Conservation (phyloP, 352 stramenopile genomes). For the Globisporangium sylvaticum region DNA sequence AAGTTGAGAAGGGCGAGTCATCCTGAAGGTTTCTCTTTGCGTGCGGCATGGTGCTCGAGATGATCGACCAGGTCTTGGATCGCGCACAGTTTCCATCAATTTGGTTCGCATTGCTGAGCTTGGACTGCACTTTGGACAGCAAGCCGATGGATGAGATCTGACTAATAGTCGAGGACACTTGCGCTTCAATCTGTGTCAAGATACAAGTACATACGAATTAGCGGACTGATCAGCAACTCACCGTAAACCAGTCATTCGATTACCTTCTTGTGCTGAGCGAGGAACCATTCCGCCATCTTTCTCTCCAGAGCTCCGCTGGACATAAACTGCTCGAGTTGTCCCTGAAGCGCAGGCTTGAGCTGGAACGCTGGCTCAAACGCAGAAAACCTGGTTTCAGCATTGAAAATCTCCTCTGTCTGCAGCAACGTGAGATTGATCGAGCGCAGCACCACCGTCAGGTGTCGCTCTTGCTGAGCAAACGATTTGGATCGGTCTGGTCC, state of each 20-base stretch:
- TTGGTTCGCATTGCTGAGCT: conserved; percentile 41
- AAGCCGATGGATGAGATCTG: conserved; percentile 53
- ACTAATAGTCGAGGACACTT: conserved; percentile 42
- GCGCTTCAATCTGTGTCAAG: conserved; percentile 30
- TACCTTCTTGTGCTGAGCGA: conserved; percentile 37
- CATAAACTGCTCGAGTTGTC: conserved; percentile 26
- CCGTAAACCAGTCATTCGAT: background rate
- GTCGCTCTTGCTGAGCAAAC: conserved; percentile 23
- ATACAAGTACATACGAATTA: background rate
- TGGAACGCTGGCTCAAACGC: conserved; percentile 27
- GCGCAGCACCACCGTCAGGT: conserved; percentile 55
- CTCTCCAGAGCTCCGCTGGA: conserved; percentile 27
- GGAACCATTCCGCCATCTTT: conserved; percentile 35
- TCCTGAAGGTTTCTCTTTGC: background rate
- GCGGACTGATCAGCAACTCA: background rate
- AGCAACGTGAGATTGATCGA: conserved; percentile 49
- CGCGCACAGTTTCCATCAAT: conserved; percentile 28
- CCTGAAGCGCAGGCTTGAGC: conserved; percentile 23
- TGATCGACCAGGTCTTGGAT: conserved; percentile 32
- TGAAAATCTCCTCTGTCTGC: conserved; percentile 61
- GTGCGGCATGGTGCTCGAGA: conserved; percentile 1
- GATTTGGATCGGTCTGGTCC: conserved; percentile 2
- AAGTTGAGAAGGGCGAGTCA: conserved; percentile 50
- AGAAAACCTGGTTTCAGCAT: conserved; percentile 8
- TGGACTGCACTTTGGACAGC: conserved; percentile 56